phyloP scores from a whole-genome alignment of 2,329 filamentous ascomycete genomes.

The Fusarium dimerum region DNA sequence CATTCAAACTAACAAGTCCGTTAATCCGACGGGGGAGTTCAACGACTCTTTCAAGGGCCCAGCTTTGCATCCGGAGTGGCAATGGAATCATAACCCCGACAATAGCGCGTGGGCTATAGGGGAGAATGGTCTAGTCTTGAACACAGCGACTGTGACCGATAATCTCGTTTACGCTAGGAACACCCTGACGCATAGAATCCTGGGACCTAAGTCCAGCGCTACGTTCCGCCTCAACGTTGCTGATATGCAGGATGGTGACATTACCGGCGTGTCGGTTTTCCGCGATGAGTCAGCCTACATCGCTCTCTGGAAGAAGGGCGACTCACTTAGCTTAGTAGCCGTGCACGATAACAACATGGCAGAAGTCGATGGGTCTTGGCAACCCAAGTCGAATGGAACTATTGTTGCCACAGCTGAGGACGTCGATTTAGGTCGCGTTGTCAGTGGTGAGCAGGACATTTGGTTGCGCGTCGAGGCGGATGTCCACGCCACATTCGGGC shows the following conservation, averaged over 20 bases:
- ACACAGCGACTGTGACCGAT: slow-evolving; percentile 51
- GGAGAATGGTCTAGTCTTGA: slow-evolving; percentile 47
- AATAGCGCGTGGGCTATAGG: slow-evolving; percentile 44
- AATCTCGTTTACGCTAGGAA: slow-evolving; percentile 51
- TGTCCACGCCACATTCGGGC: slow-evolving; percentile 19
- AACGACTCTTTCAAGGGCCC: slow-evolving; percentile 49
- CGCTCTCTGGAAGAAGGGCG: slow-evolving; percentile 40
- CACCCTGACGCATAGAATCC: slow-evolving; percentile 48
- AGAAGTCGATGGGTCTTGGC: slow-evolving; percentile 26
- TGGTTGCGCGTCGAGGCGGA: slow-evolving; percentile 29
- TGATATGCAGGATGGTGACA: slow-evolving; percentile 52
- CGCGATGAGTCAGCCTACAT: slow-evolving; percentile 56
- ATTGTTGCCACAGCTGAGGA: slow-evolving; percentile 20
- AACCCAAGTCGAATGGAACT: slow-evolving; percentile 17
- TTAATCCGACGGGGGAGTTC: slow-evolving; percentile 39
- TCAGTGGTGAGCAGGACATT: slow-evolving; percentile 17
- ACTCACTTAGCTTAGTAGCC: slow-evolving; percentile 34
- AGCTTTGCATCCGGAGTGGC: slow-evolving; percentile 49
- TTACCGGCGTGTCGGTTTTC: slow-evolving; percentile 53
- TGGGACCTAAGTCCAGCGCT: slow-evolving; percentile 45
- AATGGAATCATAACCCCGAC: slow-evolving; percentile 66
- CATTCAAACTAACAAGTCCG: slow-evolving; percentile 18
- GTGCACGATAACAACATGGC: slow-evolving; percentile 42
- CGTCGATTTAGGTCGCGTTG: too few relatives aligned
- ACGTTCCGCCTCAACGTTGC: slow-evolving; percentile 53